phyloP scores from a whole-genome alignment of 495 filamentous ascomycete species.

The Neurospora discreta region DNA sequence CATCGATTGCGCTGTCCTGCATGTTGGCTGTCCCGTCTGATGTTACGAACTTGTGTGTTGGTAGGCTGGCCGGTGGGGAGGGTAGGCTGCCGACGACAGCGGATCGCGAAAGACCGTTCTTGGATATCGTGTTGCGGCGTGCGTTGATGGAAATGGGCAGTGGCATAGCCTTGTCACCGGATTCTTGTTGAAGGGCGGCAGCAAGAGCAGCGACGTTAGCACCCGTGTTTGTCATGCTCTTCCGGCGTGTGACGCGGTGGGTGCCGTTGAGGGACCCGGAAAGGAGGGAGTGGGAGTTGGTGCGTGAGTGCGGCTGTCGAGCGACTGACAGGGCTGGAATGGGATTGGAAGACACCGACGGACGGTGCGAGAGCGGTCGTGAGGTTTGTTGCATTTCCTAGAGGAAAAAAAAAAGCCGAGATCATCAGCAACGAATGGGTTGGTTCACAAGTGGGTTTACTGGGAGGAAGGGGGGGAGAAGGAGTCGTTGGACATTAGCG shows the following conservation, averaged over 20 bases:
- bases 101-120: conserved; percentile 28
- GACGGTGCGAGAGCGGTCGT: conserved; percentile 39
- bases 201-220: conserved; percentile 65
- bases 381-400: conserved; percentile 39
- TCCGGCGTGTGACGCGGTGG: conserved; percentile 83
- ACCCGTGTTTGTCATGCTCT: conserved; percentile 73
- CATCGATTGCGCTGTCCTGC: conserved; percentile 48
- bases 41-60: conserved; percentile 31
- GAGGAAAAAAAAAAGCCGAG: conserved; percentile 14
- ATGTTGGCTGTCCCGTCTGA: conserved; percentile 27
- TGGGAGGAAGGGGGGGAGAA: conserved; percentile 16
- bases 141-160: conserved; percentile 37
- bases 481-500: conserved; percentile 14
- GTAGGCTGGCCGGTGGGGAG: conserved; percentile 41
- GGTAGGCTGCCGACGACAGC: conserved; percentile 44
- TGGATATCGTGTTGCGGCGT: conserved; percentile 43
- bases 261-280: conserved; percentile 55
- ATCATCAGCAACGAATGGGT: conserved; percentile 28
- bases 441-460: neutral
- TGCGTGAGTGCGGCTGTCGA: conserved; percentile 51
- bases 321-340: conserved; percentile 25
- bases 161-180: conserved; percentile 41
- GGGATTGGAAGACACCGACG: conserved; percentile 31
- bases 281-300: conserved; percentile 74
- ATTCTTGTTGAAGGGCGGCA: conserved; percentile 54